Evolutionary conservation across 2,329 filamentous ascomycete genomes (phyloP).

Genomic region (Leptographium lundbergii): DNA sequence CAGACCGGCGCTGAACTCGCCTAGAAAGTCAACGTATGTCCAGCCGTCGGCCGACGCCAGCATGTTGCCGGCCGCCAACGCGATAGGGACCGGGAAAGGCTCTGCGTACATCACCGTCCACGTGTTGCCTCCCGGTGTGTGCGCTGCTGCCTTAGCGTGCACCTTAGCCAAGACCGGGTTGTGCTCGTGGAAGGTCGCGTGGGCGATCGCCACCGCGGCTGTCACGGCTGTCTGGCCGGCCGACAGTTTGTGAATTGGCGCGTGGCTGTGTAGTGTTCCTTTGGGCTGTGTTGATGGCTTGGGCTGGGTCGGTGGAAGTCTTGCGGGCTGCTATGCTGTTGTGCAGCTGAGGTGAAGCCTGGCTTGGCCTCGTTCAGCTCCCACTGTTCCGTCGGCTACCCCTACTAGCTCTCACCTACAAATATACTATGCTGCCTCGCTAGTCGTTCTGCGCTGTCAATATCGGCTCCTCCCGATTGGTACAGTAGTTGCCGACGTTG

Average conservation of each 20-base stretch:
- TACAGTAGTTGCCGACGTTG: no score
- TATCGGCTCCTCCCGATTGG: no score
- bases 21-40: conserved; percentile 44
- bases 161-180: conserved; percentile 5
- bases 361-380: no score
- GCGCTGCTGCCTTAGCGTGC: conserved; percentile 2
- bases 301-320: no score
- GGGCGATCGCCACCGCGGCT: conserved; percentile 4
- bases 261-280: background rate
- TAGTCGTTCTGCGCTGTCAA: no score
- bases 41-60: conserved; percentile 19
- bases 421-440: no score
- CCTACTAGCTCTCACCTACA: no score
- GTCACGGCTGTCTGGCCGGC: background rate
- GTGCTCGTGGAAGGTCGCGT: conserved; percentile 4
- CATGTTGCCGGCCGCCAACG: conserved; percentile 14
- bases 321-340: no score
- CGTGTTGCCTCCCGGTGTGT: conserved; percentile 27
- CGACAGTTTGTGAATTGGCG: background rate
- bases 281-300: background rate
- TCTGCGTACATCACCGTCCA: conserved; percentile 27
- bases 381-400: no score
- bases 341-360: no score
- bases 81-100: conserved; percentile 23
- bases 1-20: conserved; percentile 51